Evolutionary conservation across 306 rosid genomes (phyloP).

Genomic region (Trifolium dubium): DNA sequence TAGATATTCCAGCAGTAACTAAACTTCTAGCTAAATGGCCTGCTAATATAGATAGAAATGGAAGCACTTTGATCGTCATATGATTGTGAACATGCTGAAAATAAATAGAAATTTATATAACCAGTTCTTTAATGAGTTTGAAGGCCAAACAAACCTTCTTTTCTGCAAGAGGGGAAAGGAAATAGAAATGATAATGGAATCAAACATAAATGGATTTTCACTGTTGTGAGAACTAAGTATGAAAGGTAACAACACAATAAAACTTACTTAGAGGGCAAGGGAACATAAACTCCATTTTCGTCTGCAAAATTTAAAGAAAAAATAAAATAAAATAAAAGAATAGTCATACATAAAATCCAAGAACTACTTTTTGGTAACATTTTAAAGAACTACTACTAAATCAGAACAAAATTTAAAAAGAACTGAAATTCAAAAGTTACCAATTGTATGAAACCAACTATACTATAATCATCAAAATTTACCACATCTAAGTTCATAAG

Average conservation of each 20-base stretch:
- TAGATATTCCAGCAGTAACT: neutral
- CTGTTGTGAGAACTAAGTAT: neutral
- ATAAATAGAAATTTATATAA: no score
- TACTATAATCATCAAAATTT: no score
- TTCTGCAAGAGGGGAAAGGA: conserved; percentile 55
- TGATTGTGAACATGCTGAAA: neutral
- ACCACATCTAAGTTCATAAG: no score
- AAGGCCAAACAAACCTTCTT: neutral
- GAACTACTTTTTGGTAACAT: no score
- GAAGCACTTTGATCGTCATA: neutral
- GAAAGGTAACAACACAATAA: conserved; percentile 5
- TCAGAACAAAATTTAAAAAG: no score
- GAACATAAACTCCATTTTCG: conserved; percentile 50
- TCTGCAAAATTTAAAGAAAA: conserved; percentile 47
- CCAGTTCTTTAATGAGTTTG: neutral
- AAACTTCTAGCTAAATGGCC: conserved; percentile 26
- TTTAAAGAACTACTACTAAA: no score
- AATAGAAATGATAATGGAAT: neutral
- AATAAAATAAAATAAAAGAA: neutral
- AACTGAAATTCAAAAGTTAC: no score
- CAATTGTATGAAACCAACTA: no score
- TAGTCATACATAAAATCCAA: no score
- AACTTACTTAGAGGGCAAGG: conserved; percentile 61
- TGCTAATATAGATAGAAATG: neutral
- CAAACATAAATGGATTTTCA: conserved; percentile 2